These are phyloP conservation scores for Zea luxurians DNA, from an alignment of 176 grass and related monocot species.

Conservation along the genomic window DNA sequence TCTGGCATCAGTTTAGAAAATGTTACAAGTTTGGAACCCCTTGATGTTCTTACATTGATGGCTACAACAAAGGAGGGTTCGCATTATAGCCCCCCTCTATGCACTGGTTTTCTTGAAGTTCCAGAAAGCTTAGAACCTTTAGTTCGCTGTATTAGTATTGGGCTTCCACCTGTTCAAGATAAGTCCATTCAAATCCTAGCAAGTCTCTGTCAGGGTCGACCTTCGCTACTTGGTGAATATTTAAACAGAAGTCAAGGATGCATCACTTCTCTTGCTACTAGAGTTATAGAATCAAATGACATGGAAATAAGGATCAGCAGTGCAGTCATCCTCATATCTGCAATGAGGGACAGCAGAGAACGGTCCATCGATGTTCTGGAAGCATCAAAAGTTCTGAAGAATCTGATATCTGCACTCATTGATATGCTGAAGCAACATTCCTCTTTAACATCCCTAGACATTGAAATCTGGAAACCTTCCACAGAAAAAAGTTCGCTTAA, in stretches of 20 bases:
- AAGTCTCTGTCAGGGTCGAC: slow-evolving; percentile 70
- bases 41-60: slow-evolving; percentile 75
- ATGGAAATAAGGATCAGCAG: slow-evolving; percentile 76
- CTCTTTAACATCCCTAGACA: slow-evolving; percentile 53
- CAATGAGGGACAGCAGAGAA: slow-evolving; percentile 61
- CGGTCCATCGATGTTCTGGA: slow-evolving; percentile 63
- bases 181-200: slow-evolving; percentile 89
- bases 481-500: slow-evolving; percentile 55
- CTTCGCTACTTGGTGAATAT: slow-evolving; percentile 69
- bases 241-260: slow-evolving; percentile 68
- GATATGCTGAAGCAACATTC: slow-evolving; percentile 75
- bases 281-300: slow-evolving; percentile 67
- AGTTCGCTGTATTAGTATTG: slow-evolving; percentile 63
- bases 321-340: slow-evolving; percentile 70
- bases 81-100: slow-evolving; percentile 60
- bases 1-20: slow-evolving; percentile 66
- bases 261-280: slow-evolving; percentile 68
- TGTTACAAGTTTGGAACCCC: slow-evolving; percentile 50
- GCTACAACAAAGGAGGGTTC: slow-evolving; percentile 53
- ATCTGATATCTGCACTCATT: slow-evolving; percentile 71
- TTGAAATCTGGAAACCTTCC: slow-evolving; percentile 67
- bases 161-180: slow-evolving; percentile 71
- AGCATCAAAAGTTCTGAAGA: slow-evolving; percentile 59
- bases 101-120: slow-evolving; percentile 68
- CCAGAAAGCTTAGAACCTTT: slow-evolving; percentile 75